Evolutionary conservation across 75 land plant genomes (phyloP), one percentile per base, ranked within the genome.

Genomic region (Chamaecyparis obtusa): DNA sequence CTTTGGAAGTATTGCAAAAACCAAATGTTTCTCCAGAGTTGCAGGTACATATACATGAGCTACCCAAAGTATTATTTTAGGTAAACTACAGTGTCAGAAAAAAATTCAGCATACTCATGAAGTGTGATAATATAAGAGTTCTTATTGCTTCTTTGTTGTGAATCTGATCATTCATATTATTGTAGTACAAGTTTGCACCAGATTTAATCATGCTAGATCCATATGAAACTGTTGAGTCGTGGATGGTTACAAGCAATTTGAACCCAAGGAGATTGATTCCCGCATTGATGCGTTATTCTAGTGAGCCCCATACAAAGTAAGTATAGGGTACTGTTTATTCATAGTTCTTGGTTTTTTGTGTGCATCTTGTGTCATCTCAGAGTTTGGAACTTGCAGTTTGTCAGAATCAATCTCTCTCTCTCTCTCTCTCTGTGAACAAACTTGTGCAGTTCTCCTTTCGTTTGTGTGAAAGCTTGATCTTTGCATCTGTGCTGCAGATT

Each of bases 111-210:
- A 74, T 32, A 74, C 76, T 11, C 33, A 11, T 10, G 86, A 83
- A 43, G 49, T 10, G 30, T 83, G 30, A 83, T 83, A 30, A 14
- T 83, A 49, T 14, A 64, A 83, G 13, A 48, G 14, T n/a, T 44
- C 16, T 81, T 85, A 1, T 80, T 85, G 6, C 37, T 19, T 57
- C 80, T 85, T 69, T 56, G 78, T 32, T 85, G 84, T 87, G 83
- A 27, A 51, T 43, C 41, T 86, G 72, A 90, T n/a, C 41, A 86
- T 35, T 41, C 24, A 41, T 79, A 8, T 24, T 60, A 60, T 35
- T 94, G 93, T 94, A 98, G 99, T 98, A 98, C 88, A 98, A 96
- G 89, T 98, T 98, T 94, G 96, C 97, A 7, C 97, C 99, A 57
- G 97, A 94, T 56, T 90, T 98, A 54, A 95, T 98, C 21, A 93